Conservation (phyloP, 352 stramenopile species). For the Phytophthora cryptogea region DNA sequence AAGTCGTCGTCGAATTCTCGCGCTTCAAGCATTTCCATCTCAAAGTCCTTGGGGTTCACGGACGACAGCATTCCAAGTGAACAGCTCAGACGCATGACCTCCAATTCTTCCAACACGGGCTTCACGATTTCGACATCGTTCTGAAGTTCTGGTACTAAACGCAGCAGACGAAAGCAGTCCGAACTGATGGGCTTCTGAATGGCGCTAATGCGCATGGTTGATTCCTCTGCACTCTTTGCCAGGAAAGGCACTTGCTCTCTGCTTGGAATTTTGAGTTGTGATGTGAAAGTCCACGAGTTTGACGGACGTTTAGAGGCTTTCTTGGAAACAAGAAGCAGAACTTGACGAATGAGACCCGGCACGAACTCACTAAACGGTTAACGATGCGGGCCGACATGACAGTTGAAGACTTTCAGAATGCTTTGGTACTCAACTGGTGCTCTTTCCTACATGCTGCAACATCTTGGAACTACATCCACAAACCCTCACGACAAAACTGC, state of each 20-base stretch:
- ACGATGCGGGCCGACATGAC: conserved; percentile 1
- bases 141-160: conserved; percentile 54
- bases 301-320: neutral
- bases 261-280: conserved; percentile 19
- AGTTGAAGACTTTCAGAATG: conserved; percentile 13
- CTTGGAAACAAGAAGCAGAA: neutral
- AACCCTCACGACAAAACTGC: neutral
- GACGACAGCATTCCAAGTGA: conserved; percentile 53
- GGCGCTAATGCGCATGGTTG: conserved; percentile 23
- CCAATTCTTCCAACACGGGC: conserved; percentile 63
- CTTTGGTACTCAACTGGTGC: conserved; percentile 4
- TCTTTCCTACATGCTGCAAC: neutral
- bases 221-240: neutral
- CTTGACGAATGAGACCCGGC: conserved; percentile 12
- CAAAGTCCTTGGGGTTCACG: conserved; percentile 57
- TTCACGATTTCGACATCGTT: conserved; percentile 77
- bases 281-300: neutral
- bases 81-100: conserved; percentile 69
- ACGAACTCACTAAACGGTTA: neutral
- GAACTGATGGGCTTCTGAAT: conserved; percentile 30
- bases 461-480: neutral
- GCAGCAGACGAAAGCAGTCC: conserved; percentile 63
- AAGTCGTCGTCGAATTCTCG: conserved; percentile 72
- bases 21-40: conserved; percentile 53
- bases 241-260: conserved; percentile 13